Percentiles rank a stretch among this genome's conserved stretches.
Evolutionary conservation across 345 rosid genomes (phyloP).

Genomic region (Crucihimalaya himalaica): DNA sequence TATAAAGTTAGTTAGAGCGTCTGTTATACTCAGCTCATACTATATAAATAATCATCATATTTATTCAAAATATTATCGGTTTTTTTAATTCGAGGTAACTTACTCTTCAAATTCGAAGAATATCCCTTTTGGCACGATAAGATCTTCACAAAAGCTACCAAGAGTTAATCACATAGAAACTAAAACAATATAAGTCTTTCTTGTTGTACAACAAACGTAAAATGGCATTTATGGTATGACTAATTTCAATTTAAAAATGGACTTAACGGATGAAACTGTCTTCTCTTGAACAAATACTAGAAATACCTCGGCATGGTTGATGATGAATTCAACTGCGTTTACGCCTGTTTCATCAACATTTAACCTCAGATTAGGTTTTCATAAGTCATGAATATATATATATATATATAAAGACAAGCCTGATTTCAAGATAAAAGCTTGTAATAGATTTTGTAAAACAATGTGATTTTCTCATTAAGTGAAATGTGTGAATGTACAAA

Average conservation of each 20-base stretch:
- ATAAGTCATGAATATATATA: not conserved
- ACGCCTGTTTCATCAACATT: conserved; percentile 55
- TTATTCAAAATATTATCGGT: not conserved
- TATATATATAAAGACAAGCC: not conserved
- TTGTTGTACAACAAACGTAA: conserved; percentile 15
- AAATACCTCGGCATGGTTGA: conserved; percentile 91
- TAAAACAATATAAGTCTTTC: not conserved
- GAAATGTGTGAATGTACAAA: too few species aligned
- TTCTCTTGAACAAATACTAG: conserved; percentile 78
- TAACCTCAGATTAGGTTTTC: not conserved
- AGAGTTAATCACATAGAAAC: conserved; percentile 4
- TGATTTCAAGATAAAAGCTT: not conserved
- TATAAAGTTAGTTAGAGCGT: too few species aligned
- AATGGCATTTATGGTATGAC: not conserved
- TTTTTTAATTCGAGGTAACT: conserved; percentile 14
- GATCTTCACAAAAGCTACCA: conserved; percentile 51
- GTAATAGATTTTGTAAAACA: too few species aligned
- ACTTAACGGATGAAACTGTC: conserved; percentile 74
- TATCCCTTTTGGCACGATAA: conserved; percentile 70
- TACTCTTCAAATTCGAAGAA: conserved; percentile 67
- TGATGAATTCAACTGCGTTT: conserved; percentile 88
- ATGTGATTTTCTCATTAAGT: too few species aligned
- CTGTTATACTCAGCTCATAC: too few species aligned
- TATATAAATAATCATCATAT: too few species aligned
- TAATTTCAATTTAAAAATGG: not conserved